Conservation (phyloP, 1,284 basidiomycete species). For the Mrakiaceae sp. region DNA sequence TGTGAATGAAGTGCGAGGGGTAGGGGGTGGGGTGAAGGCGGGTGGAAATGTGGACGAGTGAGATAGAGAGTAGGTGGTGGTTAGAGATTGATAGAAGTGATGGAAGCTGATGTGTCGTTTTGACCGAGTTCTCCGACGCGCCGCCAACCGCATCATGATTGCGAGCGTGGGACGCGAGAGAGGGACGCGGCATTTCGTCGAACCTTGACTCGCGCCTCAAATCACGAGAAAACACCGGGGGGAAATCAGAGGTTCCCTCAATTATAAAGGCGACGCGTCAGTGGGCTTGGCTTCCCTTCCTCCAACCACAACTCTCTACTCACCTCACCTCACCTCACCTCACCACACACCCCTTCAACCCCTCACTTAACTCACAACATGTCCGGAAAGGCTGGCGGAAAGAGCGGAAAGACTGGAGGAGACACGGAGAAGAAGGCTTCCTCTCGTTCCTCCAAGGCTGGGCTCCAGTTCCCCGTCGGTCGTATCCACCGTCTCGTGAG, state of each 20-base stretch:
- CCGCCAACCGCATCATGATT: too few species aligned
- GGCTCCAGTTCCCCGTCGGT: conserved; percentile 70
- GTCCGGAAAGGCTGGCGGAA: conserved; percentile 45
- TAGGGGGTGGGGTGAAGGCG: conserved; percentile 17
- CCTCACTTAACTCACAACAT: conserved; percentile 30
- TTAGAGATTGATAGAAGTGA: too few species aligned
- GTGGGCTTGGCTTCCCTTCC: conserved; percentile 7
- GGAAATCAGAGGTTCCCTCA: too few species aligned
- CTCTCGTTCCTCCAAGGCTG: conserved; percentile 72
- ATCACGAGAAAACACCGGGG: too few species aligned
- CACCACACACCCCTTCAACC: conserved; percentile 20
- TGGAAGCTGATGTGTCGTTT: too few species aligned
- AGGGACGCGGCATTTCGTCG: too few species aligned
- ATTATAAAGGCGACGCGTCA: too few species aligned
- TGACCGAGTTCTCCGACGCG: too few species aligned
- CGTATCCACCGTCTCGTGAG: conserved; percentile 79
- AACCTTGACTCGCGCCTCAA: too few species aligned
- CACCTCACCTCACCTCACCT: conserved; percentile 6
- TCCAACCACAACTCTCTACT: conserved; percentile 17
- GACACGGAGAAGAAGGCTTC: conserved; percentile 40
- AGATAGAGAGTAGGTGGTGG: too few species aligned
- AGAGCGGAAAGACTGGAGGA: conserved; percentile 35
- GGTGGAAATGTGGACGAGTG: conserved; percentile 10
- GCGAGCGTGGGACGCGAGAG: too few species aligned
- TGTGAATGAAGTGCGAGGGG: conserved; percentile 23